Evolutionary conservation across 2,329 filamentous ascomycete species (phyloP).

Genomic region (Fusarium proliferatum): DNA sequence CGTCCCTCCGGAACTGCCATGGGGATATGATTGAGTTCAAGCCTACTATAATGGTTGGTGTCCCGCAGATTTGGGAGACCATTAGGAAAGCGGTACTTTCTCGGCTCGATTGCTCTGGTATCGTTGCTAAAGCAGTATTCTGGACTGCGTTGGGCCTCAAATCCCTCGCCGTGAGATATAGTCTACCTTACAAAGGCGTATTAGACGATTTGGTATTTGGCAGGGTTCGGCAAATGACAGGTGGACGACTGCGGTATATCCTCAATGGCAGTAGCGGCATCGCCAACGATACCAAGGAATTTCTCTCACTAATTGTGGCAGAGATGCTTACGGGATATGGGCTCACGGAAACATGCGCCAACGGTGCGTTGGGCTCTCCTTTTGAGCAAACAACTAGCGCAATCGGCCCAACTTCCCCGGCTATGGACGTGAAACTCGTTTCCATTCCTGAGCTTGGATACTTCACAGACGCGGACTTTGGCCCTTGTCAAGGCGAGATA

Average conservation of each 20-base stretch:
- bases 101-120: conserved; percentile 78
- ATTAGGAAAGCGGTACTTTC: conserved; percentile 92
- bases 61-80: conserved; percentile 96
- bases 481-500: conserved; percentile 84
- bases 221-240: conserved; percentile 90
- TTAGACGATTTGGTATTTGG: conserved; percentile 91
- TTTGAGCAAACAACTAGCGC: conserved; percentile 82
- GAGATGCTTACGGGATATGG: conserved; percentile 97
- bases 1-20: conserved; percentile 87
- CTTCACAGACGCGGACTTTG: conserved; percentile 73
- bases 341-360: conserved; percentile 90
- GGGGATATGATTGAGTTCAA: conserved; percentile 93
- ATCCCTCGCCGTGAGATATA: conserved; percentile 65
- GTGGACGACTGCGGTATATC: conserved; percentile 86
- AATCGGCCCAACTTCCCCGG: conserved; percentile 81
- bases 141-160: conserved; percentile 72
- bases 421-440: conserved; percentile 89
- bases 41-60: conserved; percentile 91
- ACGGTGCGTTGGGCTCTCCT: conserved; percentile 82
- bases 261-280: conserved; percentile 96
- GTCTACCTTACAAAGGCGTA: conserved; percentile 72
- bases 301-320: conserved; percentile 90
- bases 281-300: conserved; percentile 85
- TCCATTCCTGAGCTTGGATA: conserved; percentile 92
- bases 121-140: conserved; percentile 81